Base-by-base conservation (phyloP, 202 grass and related monocot species). In the Carex arenaria region DNA sequence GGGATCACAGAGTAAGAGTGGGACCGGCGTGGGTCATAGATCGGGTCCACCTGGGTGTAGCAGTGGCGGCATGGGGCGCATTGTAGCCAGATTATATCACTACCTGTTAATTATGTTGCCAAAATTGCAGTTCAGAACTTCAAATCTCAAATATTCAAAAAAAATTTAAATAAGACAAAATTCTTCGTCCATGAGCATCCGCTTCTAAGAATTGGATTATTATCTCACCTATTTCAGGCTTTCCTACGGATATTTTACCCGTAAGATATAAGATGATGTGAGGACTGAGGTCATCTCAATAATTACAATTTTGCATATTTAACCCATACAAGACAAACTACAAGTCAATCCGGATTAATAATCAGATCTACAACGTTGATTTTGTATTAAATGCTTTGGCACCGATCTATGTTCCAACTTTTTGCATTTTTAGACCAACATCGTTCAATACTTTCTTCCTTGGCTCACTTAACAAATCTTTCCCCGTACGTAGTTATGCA, bases 61-160 rank as follows among this genome's bases (percentile, higher is more conserved):
- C 95, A 98, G 23, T 90, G 93, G 3, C 88, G 85, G 89, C 95
- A 98, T 5, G 95, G 95, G 0, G 92, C 93, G 80, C 95, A 98
- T 80, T 98, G 95, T 49, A 98, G 66, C 95, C 95, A 98, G 9
- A 95, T 91, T 45, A 98, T 87, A 85, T 98, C 95, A 85, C 93
- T 98, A 61, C 92, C 80, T 82, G 43, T 36, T 9, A 82, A 66
- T 36, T 36, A 36, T 36, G 34, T 36, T 76, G 14, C 51, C 26
- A 76, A 56, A 54, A 76, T 57, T 55, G 23, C 15, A 57, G 19
- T 34, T 34, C 15, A 76, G 51, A 57, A 34, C 12, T 76, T 34
- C 15, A 76, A 28, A 76, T 56, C 12, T 76, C 14, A 76, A 56
- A 57, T 56, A 11, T 52, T 57, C 17, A 30, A 31, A 4, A 31